Percentiles rank a stretch among this genome's conserved stretches.
Conservation (phyloP, 2,329 filamentous ascomycete genomes). For the Penicillium sp. region DNA sequence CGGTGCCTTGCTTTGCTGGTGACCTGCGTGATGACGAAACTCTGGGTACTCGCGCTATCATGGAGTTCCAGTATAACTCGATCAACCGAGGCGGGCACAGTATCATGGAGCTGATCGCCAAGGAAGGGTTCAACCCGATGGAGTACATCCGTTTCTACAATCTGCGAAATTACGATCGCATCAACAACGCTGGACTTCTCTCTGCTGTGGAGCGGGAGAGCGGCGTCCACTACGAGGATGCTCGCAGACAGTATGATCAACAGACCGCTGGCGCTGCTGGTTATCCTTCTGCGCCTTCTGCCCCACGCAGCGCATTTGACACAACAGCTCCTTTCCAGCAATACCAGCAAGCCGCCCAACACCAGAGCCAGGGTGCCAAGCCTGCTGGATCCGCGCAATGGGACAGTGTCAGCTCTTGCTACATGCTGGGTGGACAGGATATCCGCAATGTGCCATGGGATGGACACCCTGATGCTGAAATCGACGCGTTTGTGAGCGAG, state of each 20-base stretch:
- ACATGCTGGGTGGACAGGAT: conserved; percentile 76
- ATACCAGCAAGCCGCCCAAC: conserved; percentile 71
- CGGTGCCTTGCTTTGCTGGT: conserved; percentile 90
- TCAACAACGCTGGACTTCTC: conserved; percentile 59
- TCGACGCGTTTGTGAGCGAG: conserved; percentile 64
- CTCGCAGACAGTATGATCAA: conserved; percentile 46
- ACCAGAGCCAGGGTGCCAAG: conserved; percentile 50
- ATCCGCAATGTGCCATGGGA: conserved; percentile 67
- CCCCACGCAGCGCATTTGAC: conserved; percentile 38
- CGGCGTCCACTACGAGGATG: conserved; percentile 49
- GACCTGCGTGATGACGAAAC: conserved; percentile 83
- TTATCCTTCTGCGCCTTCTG: conserved; percentile 23
- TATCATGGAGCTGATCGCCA: conserved; percentile 78
- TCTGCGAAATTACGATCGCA: conserved; percentile 85
- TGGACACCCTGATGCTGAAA: conserved; percentile 56
- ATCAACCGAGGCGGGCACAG: conserved; percentile 90
- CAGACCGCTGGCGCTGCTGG: conserved; percentile 50
- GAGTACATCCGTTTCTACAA: conserved; percentile 95
- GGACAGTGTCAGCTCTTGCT: conserved; percentile 77
- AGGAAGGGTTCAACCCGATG: conserved; percentile 74
- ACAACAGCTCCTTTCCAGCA: conserved; percentile 58
- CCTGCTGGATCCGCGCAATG: conserved; percentile 58
- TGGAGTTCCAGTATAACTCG: conserved; percentile 98
- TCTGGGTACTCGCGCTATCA: conserved; percentile 85
- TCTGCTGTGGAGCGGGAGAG: conserved; percentile 43